Evolutionary conservation across 176 grass and related monocot species (phyloP), one percentile per base, ranked within the genome.

Genomic region (Pontederia paniculata): DNA sequence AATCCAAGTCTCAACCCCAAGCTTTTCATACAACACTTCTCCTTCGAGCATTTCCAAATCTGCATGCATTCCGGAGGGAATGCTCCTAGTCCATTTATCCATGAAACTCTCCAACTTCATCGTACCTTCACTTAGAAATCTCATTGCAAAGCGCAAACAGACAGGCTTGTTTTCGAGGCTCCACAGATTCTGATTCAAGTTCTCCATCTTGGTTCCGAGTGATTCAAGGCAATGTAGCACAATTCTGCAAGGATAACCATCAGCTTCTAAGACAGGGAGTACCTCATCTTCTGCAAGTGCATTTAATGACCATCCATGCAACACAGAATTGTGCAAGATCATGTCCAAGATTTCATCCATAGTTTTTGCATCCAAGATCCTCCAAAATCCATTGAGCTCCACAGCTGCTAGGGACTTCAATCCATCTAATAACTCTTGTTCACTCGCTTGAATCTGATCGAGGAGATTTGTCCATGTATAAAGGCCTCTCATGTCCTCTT

Each of bases 1-100:
- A 31, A 97, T 74, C 91, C 91, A 90, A 50, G 76, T 90, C 71
- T 90, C 82, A n/a, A 79, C 54, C 1, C 91, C 91, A 13, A 84
- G 57, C 60, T 81, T 97, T 72, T 97, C 82, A 42, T 58, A 90
- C 41, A 88, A 63, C 31, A 97, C 86, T 76, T 88, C 77, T 43
- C 86, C 93, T 69, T 97, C 80, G 9, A 90, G 86, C 93, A 97
- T 90, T 69, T 84, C 76, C 67, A 82, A 53, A 70, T 97, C 83
- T 1, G 51, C 70, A n/a, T 3, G 17, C 77, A 84, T 88, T 23
- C 77, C 83, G 52, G 80, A 87, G 58, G 81, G 80, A 67, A 89
- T 60, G 64, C 76, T 81, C 62, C 71, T 56, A 54, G 62, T 77
- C 85, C 84, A 95, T 71, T 85, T 89, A n/a, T 80, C 73, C 72